These are phyloP conservation scores for Margaritispora aquatica DNA, from an alignment of 495 filamentous ascomycete species.

Conservation along the genomic window DNA sequence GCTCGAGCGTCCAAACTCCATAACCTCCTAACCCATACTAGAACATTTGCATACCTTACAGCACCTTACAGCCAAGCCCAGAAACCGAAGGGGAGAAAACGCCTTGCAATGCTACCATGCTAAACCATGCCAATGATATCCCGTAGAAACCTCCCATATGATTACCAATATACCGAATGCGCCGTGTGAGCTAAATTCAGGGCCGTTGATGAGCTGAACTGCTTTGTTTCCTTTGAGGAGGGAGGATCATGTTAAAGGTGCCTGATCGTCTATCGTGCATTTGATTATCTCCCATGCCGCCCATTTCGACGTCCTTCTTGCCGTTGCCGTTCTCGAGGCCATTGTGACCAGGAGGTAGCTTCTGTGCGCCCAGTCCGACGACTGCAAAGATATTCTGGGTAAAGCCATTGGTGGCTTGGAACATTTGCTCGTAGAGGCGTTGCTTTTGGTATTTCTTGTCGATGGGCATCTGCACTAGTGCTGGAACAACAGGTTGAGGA, in stretches of 20 bases:
- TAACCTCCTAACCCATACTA: no score
- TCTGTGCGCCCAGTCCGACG: constrained; percentile 29
- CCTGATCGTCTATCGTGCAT: constrained; percentile 5
- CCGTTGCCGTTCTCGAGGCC: constrained; percentile 15
- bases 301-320: constrained; percentile 13
- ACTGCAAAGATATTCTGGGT: constrained; percentile 46
- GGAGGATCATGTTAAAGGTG: constrained; percentile 15
- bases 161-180: not conserved
- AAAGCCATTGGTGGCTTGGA: constrained; percentile 59
- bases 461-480: constrained; percentile 61
- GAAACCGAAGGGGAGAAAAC: no score
- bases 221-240: constrained; percentile 7
- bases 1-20: no score
- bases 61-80: no score
- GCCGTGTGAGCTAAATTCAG: not conserved
- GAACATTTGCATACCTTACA: no score
- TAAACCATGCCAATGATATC: not conserved
- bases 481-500: constrained; percentile 63
- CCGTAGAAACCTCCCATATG: not conserved
- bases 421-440: constrained; percentile 84
- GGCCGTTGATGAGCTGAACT: not conserved
- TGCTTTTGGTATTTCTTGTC: constrained; percentile 72
- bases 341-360: constrained; percentile 37
- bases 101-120: not conserved
- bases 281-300: not conserved